Percentiles rank a stretch among this genome's conserved stretches.
These are phyloP conservation scores for Fomitiporia mediterranea DNA, from an alignment of 1,284 basidiomycete species.

Conservation along the genomic window DNA sequence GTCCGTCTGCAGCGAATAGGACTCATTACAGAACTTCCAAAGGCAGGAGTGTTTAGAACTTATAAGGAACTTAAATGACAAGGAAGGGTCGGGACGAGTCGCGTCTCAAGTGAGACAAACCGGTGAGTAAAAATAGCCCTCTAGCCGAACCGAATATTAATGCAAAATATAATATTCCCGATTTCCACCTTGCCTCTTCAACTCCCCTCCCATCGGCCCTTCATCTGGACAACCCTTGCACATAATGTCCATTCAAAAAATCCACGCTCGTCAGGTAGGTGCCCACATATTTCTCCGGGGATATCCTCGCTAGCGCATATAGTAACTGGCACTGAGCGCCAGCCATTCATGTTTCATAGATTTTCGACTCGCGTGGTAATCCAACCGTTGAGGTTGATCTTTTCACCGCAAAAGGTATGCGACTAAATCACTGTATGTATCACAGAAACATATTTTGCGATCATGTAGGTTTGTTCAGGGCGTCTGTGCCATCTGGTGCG, in stretches of 20 bases:
- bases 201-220: slow-evolving; percentile 13
- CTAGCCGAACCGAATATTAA: not conserved
- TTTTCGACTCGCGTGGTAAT: slow-evolving; percentile 96
- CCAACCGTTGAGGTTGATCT: slow-evolving; percentile 96
- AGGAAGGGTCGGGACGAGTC: too few relatives aligned
- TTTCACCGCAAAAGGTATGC: slow-evolving; percentile 76
- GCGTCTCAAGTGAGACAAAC: not conserved
- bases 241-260: slow-evolving; percentile 81
- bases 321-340: slow-evolving; percentile 21
- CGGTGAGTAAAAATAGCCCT: not conserved
- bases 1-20: too few relatives aligned
- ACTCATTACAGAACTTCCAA: too few relatives aligned
- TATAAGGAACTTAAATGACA: not conserved
- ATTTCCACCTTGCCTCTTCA: not conserved
- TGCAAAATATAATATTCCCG: too few relatives aligned
- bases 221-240: slow-evolving; percentile 28
- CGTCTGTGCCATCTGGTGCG: slow-evolving; percentile 95
- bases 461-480: slow-evolving; percentile 81
- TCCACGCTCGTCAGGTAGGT: slow-evolving; percentile 81
- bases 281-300: not conserved
- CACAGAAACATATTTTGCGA: not conserved
- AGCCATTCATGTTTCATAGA: slow-evolving; percentile 48
- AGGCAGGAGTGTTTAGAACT: too few relatives aligned
- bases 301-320: slow-evolving; percentile 6
- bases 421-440: slow-evolving; percentile 12